Conservation (phyloP, 202 grass and related monocot genomes). For the Musa balbisiana region DNA sequence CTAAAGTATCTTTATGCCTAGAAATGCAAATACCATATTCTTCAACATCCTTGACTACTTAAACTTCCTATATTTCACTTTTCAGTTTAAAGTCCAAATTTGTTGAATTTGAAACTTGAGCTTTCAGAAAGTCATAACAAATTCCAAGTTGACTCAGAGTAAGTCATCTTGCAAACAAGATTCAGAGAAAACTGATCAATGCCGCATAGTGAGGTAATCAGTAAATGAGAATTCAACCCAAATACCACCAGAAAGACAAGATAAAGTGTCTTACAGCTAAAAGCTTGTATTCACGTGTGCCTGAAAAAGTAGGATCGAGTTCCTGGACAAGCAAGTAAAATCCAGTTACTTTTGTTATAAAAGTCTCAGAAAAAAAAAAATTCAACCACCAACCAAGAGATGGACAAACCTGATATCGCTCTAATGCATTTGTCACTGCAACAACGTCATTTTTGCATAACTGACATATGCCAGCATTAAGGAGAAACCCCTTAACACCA, state of each 20-base stretch:
- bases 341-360: conserved; percentile 18
- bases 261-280: conserved; percentile 54
- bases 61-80: too few relatives aligned
- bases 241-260: background rate
- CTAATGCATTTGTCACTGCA: conserved; percentile 75
- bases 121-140: background rate
- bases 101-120: background rate
- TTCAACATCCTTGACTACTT: too few relatives aligned
- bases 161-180: background rate
- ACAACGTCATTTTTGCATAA: conserved; percentile 78
- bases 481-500: conserved; percentile 74
- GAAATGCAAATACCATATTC: too few relatives aligned
- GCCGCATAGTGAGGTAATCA: background rate
- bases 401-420: conserved; percentile 70
- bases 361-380: conserved; percentile 22
- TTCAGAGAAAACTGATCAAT: background rate
- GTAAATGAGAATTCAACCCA: background rate
- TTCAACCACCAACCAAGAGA: conserved; percentile 8
- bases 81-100: background rate
- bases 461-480: conserved; percentile 89
- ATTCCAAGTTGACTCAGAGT: background rate
- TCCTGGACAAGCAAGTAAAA: conserved; percentile 48
- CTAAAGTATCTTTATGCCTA: too few relatives aligned
- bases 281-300: conserved; percentile 84
- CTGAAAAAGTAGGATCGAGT: conserved; percentile 91